phyloP scores from a whole-genome alignment of 805 yeast species.

The Teunomyces kruisii region DNA sequence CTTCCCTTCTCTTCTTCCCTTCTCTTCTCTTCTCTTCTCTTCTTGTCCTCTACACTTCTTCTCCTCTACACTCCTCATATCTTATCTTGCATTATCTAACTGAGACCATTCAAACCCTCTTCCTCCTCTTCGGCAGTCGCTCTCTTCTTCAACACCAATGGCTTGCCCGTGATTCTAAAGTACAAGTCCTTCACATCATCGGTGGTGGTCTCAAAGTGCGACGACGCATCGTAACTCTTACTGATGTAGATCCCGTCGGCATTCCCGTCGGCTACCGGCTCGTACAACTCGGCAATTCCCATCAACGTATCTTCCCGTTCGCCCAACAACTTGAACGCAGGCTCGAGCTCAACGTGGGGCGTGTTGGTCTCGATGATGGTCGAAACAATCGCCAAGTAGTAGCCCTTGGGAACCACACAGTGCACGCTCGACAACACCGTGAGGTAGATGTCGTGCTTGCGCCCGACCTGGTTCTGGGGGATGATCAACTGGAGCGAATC shows the following conservation, averaged over 20 bases:
- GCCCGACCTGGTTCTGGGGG: conserved; percentile 92
- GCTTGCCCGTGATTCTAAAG: conserved; percentile 88
- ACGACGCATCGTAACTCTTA: conserved; percentile 87
- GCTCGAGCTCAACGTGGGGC: conserved; percentile 89
- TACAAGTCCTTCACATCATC: conserved; percentile 96
- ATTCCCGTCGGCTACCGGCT: conserved; percentile 82
- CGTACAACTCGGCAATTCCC: conserved; percentile 91
- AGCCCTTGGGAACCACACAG: conserved; percentile 85
- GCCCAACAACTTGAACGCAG: conserved; percentile 90
- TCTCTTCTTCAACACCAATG: conserved; percentile 81
- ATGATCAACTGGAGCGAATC: conserved; percentile 93
- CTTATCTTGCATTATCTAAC: background rate
- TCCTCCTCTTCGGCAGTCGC: conserved; percentile 64
- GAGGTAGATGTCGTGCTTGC: conserved; percentile 92
- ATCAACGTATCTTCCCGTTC: conserved; percentile 78
- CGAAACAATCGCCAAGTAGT: conserved; percentile 89
- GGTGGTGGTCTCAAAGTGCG: conserved; percentile 94
- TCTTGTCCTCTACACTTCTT: no score
- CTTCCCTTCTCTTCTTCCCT: no score
- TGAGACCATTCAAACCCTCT: conserved; percentile 30
- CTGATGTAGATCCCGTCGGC: conserved; percentile 78
- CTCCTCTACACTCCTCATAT: no score
- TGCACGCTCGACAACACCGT: conserved; percentile 89
- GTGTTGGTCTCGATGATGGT: conserved; percentile 91
- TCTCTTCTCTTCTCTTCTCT: no score